Conservation (phyloP, 1,284 basidiomycete species). For the Ustilago xerochloae region DNA sequence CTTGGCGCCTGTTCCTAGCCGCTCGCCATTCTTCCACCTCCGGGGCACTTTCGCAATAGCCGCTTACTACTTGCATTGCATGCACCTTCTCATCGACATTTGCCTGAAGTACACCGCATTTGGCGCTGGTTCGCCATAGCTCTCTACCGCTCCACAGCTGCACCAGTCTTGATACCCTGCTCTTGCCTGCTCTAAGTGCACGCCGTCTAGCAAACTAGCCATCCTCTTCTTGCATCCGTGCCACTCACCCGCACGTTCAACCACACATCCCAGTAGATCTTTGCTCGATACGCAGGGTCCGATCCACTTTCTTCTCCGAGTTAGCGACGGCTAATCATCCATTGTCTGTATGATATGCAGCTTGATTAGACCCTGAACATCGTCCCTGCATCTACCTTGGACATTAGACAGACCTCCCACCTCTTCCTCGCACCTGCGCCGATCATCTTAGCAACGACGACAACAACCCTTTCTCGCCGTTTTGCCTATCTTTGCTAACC, state of each 20-base stretch:
- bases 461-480: background rate
- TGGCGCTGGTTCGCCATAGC: constrained; percentile 34
- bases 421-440: background rate
- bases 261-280: constrained; percentile 9
- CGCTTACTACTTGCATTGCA: constrained; percentile 6
- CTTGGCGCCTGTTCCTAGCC: background rate
- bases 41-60: background rate
- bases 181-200: background rate
- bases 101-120: constrained; percentile 15
- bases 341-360: constrained; percentile 15
- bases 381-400: constrained; percentile 1
- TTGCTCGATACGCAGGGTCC: constrained; percentile 16
- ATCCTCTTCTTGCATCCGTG: too few species aligned
- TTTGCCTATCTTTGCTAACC: background rate
- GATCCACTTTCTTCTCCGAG: constrained; percentile 2
- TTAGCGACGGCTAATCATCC: constrained; percentile 3
- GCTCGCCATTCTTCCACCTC: background rate
- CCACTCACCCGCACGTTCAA: too few species aligned
- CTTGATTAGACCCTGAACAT: constrained; percentile 12
- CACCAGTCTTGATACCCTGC: background rate
- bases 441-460: background rate
- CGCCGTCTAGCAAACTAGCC: too few species aligned
- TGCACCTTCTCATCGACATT: constrained; percentile 12
- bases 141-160: background rate
- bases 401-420: background rate